Evolutionary conservation across 2,329 filamentous ascomycete genomes (phyloP), one percentile per base, ranked within the genome.

Genomic region (Nothophaeocryptopus gaeumannii): DNA sequence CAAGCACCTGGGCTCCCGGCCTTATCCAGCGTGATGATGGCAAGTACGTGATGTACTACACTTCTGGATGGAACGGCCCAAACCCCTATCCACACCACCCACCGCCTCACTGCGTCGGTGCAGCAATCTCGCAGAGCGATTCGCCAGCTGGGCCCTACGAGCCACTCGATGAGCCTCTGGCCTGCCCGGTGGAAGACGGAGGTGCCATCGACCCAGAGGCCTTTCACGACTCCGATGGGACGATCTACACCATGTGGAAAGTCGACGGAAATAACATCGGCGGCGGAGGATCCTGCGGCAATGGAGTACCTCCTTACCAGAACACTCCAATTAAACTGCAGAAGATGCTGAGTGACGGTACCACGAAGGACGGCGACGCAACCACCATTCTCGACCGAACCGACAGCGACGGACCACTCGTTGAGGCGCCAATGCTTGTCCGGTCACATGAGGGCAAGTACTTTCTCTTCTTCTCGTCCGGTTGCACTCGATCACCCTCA

Each of bases 401-500:
- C 31, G 44, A 31, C 1, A 42, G 41, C 5, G 67, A 69, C 36
- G 67, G 67, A 0, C 67, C 67, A 1, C 58, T 70, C 3, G 60
- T 70, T 39, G 67, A 70, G 57, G 67, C 67, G 3, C 67, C 67
- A 2, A 55, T 53, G 11, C 55, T 70, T 15, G 44, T 63, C 8
- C 55, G 58, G 37, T 62, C 60, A 2, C 26, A 42, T 12, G 60
- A 63, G 4, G 65, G 63, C 12, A 50, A 56, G 15, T 70, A 68
- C 56, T 67, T 70, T 51, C 59, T 70, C 14, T 70, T 70, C 62
- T 70, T 63, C 60, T 63, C 59, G 5, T 65, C 63, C 10, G 67
- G 66, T 1, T 70, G 67, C 53, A 68, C 65, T 3, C 56, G 61
- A 13, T 45, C 51, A 8, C 48, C 58, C 3, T 47, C 51, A 5